These are phyloP conservation scores for Liriodendron chinense DNA, from an alignment of 164 flowering plant species.

Conservation along the genomic window DNA sequence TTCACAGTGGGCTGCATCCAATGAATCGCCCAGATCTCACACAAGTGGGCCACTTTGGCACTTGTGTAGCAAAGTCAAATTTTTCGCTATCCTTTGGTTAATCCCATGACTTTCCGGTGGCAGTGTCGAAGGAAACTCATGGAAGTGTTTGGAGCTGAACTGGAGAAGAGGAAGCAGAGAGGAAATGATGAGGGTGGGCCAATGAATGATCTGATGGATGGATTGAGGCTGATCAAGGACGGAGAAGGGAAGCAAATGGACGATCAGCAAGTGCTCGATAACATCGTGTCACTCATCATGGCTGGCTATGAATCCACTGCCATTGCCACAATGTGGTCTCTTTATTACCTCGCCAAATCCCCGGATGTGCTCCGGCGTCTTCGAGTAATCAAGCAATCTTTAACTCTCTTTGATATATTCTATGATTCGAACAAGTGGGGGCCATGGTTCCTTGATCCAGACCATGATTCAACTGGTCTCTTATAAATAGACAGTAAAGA, in stretches of 20 bases:
- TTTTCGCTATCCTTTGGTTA: too few relatives aligned
- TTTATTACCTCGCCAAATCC: conserved; percentile 50
- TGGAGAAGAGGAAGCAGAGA: conserved; percentile 35
- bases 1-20: too few relatives aligned
- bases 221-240: conserved; percentile 38
- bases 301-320: conserved; percentile 52
- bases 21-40: too few relatives aligned
- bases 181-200: neutral
- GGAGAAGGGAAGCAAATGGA: conserved; percentile 42
- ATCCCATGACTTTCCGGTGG: neutral
- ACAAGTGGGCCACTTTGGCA: too few relatives aligned
- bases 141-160: conserved; percentile 30
- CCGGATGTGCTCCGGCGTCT: conserved; percentile 45
- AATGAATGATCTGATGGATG: conserved; percentile 51
- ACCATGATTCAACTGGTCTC: too few relatives aligned
- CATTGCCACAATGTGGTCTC: conserved; percentile 43
- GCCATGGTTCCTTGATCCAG: too few relatives aligned
- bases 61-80: too few relatives aligned
- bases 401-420: neutral
- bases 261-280: conserved; percentile 55
- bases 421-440: too few relatives aligned
- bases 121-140: conserved; percentile 47
- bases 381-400: conserved; percentile 23
- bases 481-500: too few relatives aligned
- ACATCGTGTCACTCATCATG: conserved; percentile 40